Conservation (phyloP, 768 basidiomycete genomes). For the Daedalea quercina region DNA sequence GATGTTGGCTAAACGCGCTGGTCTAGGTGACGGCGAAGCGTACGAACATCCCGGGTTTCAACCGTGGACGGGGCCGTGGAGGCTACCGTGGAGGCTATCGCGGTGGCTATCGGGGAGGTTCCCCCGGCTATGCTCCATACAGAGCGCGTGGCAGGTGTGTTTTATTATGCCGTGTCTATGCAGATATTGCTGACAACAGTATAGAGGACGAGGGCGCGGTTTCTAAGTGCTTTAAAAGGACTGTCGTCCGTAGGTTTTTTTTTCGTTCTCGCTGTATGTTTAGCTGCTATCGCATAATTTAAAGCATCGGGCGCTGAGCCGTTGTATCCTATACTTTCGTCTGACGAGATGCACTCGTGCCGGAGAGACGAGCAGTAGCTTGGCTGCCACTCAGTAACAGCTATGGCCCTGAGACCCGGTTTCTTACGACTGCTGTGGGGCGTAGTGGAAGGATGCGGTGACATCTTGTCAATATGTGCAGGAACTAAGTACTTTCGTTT, state of each 20-base stretch:
- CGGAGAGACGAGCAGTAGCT: no score
- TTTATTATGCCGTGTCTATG: conserved; percentile 1
- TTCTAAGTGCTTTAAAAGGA: conserved; percentile 32
- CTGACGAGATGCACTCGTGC: no score
- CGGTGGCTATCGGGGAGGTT: conserved; percentile 56
- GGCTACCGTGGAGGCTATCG: conserved; percentile 40
- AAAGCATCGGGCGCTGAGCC: conserved; percentile 10
- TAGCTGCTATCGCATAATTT: conserved; percentile 13
- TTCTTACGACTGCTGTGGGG: no score
- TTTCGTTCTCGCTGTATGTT: conserved; percentile 9
- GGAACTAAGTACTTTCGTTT: no score
- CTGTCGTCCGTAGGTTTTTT: conserved; percentile 2
- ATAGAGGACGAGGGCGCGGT: conserved; percentile 72
- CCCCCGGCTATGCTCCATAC: conserved; percentile 54
- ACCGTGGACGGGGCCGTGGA: conserved; percentile 69
- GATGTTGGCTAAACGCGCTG: not conserved
- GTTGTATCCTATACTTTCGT: not conserved
- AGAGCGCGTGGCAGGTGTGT: conserved; percentile 69
- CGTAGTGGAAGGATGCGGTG: no score
- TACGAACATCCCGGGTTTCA: conserved; percentile 93
- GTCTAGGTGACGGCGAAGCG: conserved; percentile 87
- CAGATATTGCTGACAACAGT: conserved; percentile 7
- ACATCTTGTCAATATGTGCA: no score
- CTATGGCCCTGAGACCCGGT: no score
- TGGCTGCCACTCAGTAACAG: no score